Evolutionary conservation across 23 red algal genomes (phyloP), one percentile per base, ranked within the genome.

Genomic region (Agarophyton chilense): DNA sequence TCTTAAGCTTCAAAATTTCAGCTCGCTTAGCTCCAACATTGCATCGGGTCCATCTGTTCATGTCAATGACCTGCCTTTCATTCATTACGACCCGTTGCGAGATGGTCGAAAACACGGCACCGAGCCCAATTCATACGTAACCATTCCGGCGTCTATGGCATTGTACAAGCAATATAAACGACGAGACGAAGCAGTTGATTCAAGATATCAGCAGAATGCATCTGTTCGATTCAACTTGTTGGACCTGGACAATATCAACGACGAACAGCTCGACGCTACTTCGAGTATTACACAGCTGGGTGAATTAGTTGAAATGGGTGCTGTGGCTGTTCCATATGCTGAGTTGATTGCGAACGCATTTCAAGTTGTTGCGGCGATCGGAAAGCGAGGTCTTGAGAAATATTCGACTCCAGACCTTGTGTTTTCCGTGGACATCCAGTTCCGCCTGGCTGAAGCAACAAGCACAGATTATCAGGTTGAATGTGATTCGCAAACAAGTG

Each of bases 351-450:
- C 77, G 22, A 24, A 21, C 28, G 77, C 77, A 50, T 80, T 80
- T 61, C 10, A 55, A 40, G 77, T 35, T 7, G 77, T 43, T 60
- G 50, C 77, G 51, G 16, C 51, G 2, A 36, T 80, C 28, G 77
- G 77, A 25, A 80, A 80, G 50, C 51, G 77, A 56, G 77, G 77
- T 52, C 54, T 80, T 24, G 49, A 32, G 12, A 80, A 60, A 21
- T 80, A 80, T 21, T 55, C 50, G 4, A 3, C 24, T 14, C 77
- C 77, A 0, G 77, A 80, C 34, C 77, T 38, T 17, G 77, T 80
- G 8, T 32, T 58, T 80, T 56, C 77, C 21, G 77, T 80, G 1
- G 77, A 80, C 46, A 58, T 58, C 25, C 17, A 36, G 51, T 80
- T 80, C 29, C 35, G 50, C 2, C 34, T 80, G n/a, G 77, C 51